Percentiles rank a stretch among this genome's conserved stretches.
Evolutionary conservation across 139 green algal genomes (phyloP).

Genomic region (Gonium pectorale): DNA sequence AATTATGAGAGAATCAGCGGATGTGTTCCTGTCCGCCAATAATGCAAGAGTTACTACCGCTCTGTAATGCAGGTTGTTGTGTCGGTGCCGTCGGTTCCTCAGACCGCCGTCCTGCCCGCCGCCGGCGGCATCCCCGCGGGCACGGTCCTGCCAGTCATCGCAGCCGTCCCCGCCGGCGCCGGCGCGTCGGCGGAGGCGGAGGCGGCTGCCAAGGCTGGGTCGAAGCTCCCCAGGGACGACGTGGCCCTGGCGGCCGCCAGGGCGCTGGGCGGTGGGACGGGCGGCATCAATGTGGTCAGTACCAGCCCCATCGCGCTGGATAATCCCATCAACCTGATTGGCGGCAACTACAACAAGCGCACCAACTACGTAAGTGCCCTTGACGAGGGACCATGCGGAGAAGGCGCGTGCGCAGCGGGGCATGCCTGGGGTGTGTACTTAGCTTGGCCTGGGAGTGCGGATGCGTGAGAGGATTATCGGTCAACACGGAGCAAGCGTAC

Average conservation of each 20-base stretch:
- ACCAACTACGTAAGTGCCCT: no score
- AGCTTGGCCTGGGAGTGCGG: not conserved
- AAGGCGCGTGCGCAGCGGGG: not conserved
- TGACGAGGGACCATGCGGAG: no score
- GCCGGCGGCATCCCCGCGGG: not conserved
- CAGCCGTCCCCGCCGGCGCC: not conserved
- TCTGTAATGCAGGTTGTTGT: not conserved
- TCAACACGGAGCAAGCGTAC: not conserved
- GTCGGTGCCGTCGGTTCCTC: not conserved
- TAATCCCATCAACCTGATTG: constrained; percentile 8
- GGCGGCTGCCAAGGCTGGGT: not conserved
- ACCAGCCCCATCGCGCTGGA: not conserved
- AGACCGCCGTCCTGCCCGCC: not conserved
- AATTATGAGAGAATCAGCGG: no score
- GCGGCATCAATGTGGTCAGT: constrained; percentile 20
- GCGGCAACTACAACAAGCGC: constrained; percentile 30
- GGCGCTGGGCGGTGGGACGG: not conserved
- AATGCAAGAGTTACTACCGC: no score
- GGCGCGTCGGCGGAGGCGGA: not conserved
- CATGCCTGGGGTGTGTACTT: not conserved
- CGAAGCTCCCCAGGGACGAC: not conserved
- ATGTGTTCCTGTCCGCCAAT: no score
- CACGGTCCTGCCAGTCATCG: not conserved
- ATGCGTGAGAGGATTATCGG: not conserved
- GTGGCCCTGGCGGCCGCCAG: not conserved